Conservation (phyloP, 169 alveolate genomes). For the Cryptosporidium meleagridis region DNA sequence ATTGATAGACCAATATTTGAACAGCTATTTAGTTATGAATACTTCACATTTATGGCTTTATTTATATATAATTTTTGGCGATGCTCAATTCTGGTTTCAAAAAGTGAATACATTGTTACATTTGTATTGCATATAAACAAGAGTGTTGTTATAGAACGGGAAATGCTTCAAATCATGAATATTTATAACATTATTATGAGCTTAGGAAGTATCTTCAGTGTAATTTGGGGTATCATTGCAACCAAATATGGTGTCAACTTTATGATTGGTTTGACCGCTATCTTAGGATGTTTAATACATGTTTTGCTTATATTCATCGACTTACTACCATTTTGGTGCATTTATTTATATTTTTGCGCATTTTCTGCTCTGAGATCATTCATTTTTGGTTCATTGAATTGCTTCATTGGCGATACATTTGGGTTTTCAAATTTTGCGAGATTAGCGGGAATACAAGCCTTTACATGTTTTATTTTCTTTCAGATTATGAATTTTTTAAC, state of each 20-base stretch:
- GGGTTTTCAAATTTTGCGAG: constrained; percentile 68
- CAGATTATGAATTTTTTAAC: constrained; percentile 55
- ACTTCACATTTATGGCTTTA: constrained; percentile 48
- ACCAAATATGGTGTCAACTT: constrained; percentile 71
- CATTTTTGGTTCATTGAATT: constrained; percentile 63
- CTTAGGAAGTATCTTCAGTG: constrained; percentile 65
- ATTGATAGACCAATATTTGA: not conserved
- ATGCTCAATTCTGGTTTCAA: constrained; percentile 67
- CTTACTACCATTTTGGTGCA: constrained; percentile 32
- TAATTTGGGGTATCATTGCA: constrained; percentile 62
- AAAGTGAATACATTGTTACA: constrained; percentile 63
- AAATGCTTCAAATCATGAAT: constrained; percentile 30
- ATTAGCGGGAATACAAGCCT: constrained; percentile 72
- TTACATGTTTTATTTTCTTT: constrained; percentile 65
- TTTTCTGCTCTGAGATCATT: constrained; percentile 64
- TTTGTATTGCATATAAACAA: not conserved
- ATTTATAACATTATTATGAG: constrained; percentile 62
- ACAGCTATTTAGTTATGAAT: constrained; percentile 54
- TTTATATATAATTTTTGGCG: constrained; percentile 69
- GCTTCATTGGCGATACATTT: constrained; percentile 73
- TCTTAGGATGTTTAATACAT: constrained; percentile 70
- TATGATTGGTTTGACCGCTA: constrained; percentile 43
- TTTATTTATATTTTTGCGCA: constrained; percentile 68
- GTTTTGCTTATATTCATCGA: constrained; percentile 21
- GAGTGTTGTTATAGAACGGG: not conserved